phyloP scores from a whole-genome alignment of 345 rosid genomes.

The Citrus maxima region DNA sequence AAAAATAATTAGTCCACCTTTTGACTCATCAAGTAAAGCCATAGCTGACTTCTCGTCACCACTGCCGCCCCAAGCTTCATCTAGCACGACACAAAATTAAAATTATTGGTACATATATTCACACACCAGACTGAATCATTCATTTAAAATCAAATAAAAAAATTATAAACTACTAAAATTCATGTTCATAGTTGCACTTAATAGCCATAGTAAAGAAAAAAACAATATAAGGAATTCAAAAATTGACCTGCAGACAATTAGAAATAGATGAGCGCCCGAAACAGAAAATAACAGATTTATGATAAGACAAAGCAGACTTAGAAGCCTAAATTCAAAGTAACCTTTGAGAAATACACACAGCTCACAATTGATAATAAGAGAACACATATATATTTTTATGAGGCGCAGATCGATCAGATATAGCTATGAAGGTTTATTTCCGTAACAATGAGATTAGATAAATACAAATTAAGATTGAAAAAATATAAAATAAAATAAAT shows the following conservation, averaged over 20 bases:
- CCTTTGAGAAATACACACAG: background rate
- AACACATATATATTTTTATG: background rate
- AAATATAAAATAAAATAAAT: background rate
- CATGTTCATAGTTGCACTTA: background rate
- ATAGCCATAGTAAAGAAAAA: background rate
- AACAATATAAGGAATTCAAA: background rate
- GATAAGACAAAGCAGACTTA: background rate
- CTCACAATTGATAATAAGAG: background rate
- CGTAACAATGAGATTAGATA: background rate
- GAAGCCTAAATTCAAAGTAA: background rate
- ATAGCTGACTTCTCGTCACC: constrained; percentile 22
- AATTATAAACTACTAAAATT: background rate
- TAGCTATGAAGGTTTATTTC: background rate
- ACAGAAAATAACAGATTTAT: background rate
- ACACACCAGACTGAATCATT: background rate
- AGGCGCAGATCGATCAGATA: constrained; percentile 5
- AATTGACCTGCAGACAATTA: background rate
- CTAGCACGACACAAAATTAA: constrained; percentile 10
- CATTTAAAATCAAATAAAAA: background rate
- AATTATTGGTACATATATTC: constrained; percentile 1
- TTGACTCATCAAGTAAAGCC: constrained; percentile 34
- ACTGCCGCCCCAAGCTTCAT: constrained; percentile 28
- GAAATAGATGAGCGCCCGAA: background rate
- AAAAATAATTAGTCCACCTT: constrained; percentile 25
- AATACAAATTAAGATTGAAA: background rate